Evolutionary conservation across 1,139 yeast genomes (phyloP).

Genomic region (Candida tunisiensis): DNA sequence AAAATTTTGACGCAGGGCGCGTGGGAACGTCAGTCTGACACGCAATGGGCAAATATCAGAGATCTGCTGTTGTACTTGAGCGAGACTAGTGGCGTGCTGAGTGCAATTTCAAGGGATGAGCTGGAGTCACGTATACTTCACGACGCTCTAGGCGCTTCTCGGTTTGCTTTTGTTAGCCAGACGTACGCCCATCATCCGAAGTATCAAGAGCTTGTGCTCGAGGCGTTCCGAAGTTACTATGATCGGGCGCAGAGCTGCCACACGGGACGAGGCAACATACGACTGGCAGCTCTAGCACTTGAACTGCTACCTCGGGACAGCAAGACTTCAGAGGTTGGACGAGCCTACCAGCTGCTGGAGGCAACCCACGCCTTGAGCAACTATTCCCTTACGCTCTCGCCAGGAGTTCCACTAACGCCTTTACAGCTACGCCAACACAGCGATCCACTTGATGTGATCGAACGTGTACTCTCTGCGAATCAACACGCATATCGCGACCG

Average conservation of each 20-base stretch:
- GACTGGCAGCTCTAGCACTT: conserved; percentile 1
- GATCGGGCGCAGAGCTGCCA: background rate
- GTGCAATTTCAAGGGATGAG: background rate
- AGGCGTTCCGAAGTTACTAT: background rate
- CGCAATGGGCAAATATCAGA: no score
- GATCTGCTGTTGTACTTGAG: no score
- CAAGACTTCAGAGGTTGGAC: conserved; percentile 4
- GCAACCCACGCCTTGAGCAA: conserved; percentile 14
- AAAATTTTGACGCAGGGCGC: no score
- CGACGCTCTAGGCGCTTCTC: background rate
- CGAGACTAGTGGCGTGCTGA: background rate
- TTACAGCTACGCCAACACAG: conserved; percentile 8
- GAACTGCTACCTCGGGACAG: background rate
- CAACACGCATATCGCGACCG: conserved; percentile 14
- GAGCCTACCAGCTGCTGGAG: conserved; percentile 10
- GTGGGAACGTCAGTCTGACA: no score
- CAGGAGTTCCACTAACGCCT: conserved; percentile 14
- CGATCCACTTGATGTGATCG: conserved; percentile 14
- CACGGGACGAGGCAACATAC: background rate
- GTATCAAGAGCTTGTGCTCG: background rate
- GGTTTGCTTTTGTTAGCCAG: background rate
- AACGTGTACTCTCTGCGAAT: conserved; percentile 15
- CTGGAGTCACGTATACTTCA: background rate
- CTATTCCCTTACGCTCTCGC: conserved; percentile 13
- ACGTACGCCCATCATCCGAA: background rate